Evolutionary conservation across 1,284 basidiomycete species (phyloP), one percentile per base, ranked within the genome.

Genomic region (Rhodotorula mucilaginosa): DNA sequence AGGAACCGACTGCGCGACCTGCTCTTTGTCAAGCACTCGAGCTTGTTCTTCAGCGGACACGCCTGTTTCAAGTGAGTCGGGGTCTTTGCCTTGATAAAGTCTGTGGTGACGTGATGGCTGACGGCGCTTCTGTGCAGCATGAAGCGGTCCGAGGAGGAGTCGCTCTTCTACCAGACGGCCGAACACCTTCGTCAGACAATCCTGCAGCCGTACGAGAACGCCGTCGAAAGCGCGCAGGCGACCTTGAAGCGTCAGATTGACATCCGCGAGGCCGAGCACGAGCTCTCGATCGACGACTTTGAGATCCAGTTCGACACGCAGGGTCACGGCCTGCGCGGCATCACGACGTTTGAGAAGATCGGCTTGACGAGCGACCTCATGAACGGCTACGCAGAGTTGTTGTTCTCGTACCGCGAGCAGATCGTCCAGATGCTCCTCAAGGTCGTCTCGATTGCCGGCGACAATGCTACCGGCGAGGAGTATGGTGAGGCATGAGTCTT

Each of bases 41-140:
- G 72, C 3, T 58, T 71, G 15, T 78, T 78, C 69, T 76, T 77
- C 61, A 59, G 61, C 8, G 77, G 78, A 26, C 74, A 77, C 47
- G 77, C 74, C 4, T 70, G 74, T 64, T 79, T 74, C 72, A 73
- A 73, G 65, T 70, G 54, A 13, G 64, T 34, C 7, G 34, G 34
- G 34, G 34, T 34, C 34, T 34, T 34, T 34, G 34, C 34, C 34
- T 34, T 34, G 34, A 34, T 34, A 34, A 34, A 34, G 34, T 34
- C 34, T 34, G 34, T 34, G 34, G 34, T 34, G 34, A 34, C 34
- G 34, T 34, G 34, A 34, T 34, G 13, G n/a, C 57, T 58, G 21
- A 58, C 44, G 19, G 10, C 46, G 26, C 13, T 6, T 5, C 13
- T 12, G 3, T 8, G 31, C 69, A 67, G 69, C 64, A 61, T 71